phyloP scores from a whole-genome alignment of 331 rosid species.

The Pyrus hybrid region DNA sequence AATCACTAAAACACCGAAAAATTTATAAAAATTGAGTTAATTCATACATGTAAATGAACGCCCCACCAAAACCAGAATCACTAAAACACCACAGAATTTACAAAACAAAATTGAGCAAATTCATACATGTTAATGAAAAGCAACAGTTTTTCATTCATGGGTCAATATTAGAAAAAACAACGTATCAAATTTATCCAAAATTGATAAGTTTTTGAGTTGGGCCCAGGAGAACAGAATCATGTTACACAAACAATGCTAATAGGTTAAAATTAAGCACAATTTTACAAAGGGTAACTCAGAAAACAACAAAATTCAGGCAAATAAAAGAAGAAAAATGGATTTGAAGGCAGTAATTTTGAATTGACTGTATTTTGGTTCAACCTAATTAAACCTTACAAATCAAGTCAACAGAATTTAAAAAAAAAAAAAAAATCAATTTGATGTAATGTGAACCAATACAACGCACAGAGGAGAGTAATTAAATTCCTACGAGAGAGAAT shows the following conservation, averaged over 20 bases:
- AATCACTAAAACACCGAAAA: conserved; percentile 50
- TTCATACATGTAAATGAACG: conserved; percentile 5
- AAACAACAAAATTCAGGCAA: not conserved
- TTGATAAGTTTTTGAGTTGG: not conserved
- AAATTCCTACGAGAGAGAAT: not conserved
- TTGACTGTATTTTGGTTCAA: not conserved
- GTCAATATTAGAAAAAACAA: not conserved
- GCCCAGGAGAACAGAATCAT: not conserved
- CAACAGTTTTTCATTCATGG: not conserved
- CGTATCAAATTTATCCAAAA: not conserved
- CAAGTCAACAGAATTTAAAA: not conserved
- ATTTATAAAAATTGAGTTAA: conserved; percentile 2
- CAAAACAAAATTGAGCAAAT: conserved; percentile 6
- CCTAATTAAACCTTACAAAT: not conserved
- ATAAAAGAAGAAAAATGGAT: not conserved
- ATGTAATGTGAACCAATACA: not conserved
- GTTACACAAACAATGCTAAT: not conserved
- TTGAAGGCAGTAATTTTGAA: not conserved
- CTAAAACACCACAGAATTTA: conserved; percentile 32
- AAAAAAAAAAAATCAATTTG: not conserved
- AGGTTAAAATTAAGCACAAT: not conserved
- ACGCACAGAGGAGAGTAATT: not conserved
- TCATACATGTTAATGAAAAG: not conserved
- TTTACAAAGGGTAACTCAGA: not conserved
- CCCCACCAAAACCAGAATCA: conserved; percentile 71